Evolutionary conservation across 371 early-diverging fungal genomes (phyloP).

Genomic region (Mucor indicus): DNA sequence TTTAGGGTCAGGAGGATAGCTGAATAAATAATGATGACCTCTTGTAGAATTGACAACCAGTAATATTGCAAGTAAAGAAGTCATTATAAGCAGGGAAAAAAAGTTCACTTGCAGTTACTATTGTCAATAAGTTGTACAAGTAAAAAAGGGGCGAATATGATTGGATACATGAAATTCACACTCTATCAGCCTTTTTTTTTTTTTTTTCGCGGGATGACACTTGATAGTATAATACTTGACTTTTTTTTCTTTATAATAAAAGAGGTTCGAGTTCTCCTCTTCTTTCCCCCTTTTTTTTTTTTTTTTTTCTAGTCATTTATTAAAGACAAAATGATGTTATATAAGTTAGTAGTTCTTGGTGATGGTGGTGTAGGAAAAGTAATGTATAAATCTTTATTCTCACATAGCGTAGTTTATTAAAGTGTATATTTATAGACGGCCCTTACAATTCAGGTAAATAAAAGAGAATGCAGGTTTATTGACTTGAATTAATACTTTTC

Average conservation of each 20-base stretch:
- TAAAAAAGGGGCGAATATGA: neutral
- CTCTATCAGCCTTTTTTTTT: neutral
- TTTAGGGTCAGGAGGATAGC: conserved; percentile 57
- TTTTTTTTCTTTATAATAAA: no score
- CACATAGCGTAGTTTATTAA: neutral
- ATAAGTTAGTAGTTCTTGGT: conserved; percentile 33
- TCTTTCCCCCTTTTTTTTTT: conserved; percentile 2
- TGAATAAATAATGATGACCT: conserved; percentile 71
- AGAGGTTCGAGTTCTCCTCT: neutral
- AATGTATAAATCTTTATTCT: neutral
- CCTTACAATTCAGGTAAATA: conserved; percentile 63
- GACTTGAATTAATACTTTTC: neutral
- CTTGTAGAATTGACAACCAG: conserved; percentile 68
- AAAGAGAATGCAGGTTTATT: neutral
- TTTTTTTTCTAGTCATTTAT: no score
- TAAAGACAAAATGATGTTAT: conserved; percentile 38
- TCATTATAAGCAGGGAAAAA: conserved; percentile 26
- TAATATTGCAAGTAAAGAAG: conserved; percentile 53
- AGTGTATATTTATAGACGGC: conserved; percentile 50
- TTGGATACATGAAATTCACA: no score
- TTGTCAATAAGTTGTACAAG: neutral
- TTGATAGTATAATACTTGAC: neutral
- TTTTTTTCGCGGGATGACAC: neutral
- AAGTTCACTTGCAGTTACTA: neutral
- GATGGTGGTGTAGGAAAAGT: conserved; percentile 50